Conservation (phyloP, 495 filamentous ascomycete genomes). For the Lophium mytilinum region DNA sequence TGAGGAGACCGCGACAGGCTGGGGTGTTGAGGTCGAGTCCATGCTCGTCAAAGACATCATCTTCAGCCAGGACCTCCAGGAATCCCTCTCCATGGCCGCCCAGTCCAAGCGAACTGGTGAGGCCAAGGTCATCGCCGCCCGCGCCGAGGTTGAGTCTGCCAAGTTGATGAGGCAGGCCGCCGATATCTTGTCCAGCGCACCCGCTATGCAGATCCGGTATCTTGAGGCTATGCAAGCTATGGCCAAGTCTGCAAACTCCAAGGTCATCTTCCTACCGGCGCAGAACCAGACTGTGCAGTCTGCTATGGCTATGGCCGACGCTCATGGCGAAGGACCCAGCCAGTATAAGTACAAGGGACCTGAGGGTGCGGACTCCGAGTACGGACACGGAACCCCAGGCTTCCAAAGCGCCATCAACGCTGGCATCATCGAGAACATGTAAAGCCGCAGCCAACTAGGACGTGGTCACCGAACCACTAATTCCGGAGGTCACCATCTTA, state of each 20-base stretch:
- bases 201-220: slow-evolving; percentile 92
- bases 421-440: slow-evolving; percentile 82
- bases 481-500: too few species aligned
- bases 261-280: slow-evolving; percentile 89
- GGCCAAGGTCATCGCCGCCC: slow-evolving; percentile 93
- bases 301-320: slow-evolving; percentile 45
- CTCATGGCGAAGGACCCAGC: slow-evolving; percentile 51
- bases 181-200: slow-evolving; percentile 86
- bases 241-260: slow-evolving; percentile 91
- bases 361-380: slow-evolving; percentile 38
- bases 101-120: slow-evolving; percentile 97
- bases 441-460: slow-evolving; percentile 18
- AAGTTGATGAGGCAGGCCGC: slow-evolving; percentile 98
- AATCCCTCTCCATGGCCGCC: slow-evolving; percentile 99
- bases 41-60: slow-evolving; percentile 99
- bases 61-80: slow-evolving; percentile 92
- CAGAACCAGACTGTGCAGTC: slow-evolving; percentile 41
- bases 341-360: slow-evolving; percentile 31
- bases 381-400: slow-evolving; percentile 43
- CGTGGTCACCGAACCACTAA: too few species aligned
- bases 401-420: slow-evolving; percentile 83
- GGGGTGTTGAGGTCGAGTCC: slow-evolving; percentile 93
- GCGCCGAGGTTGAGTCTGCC: slow-evolving; percentile 92
- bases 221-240: slow-evolving; percentile 99
- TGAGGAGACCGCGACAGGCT: slow-evolving; percentile 85